Evolutionary conservation across 108 stramenopile species (phyloP), one percentile per base, ranked within the genome.

Genomic region (Cyclotella cryptica): DNA sequence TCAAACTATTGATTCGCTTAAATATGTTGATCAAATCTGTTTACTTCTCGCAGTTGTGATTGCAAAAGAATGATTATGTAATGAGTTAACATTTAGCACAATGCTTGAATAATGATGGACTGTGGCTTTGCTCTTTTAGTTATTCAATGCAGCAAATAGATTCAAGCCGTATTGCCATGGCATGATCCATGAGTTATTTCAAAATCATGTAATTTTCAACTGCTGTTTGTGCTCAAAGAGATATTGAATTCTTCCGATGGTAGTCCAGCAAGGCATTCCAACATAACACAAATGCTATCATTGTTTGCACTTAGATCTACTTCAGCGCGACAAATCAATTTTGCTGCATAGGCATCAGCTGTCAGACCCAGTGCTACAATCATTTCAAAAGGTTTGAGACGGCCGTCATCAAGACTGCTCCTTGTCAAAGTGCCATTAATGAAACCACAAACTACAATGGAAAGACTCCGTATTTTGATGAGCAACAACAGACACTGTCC

Each of bases 261-360:
- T 26, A 71, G 6, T 54, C 57, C 51, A 29, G 35, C 60, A 29
- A 66, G 41, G 52, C 64, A 55, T 40, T 71, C 52, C 65, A 79
- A 24, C 12, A 69, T 69, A 7, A 70, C 19, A 27, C 55, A 18
- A 58, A 49, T 45, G 3, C 21, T 24, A 27, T 54, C 49, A 3
- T 10, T 11, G 57, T 54, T 3, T 10, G 13, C 24, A 39, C 19
- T 35, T n/a, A n/a, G n/a, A n/a, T n/a, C n/a, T n/a, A n/a, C n/a
- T n/a, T n/a, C n/a, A n/a, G n/a, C n/a, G n/a, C n/a, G n/a, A 47
- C 51, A 70, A 44, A 79, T 52, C 1, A 72, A 42, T 60, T 67
- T 79, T 13, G 21, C 55, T 35, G 70, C 55, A 28, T 67, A 60
- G 24, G 0, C 10, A 43, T 79, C 78, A 22, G 46, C 44, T 15